Conservation (phyloP, 768 basidiomycete species). For the Boletus eberwhitei region DNA sequence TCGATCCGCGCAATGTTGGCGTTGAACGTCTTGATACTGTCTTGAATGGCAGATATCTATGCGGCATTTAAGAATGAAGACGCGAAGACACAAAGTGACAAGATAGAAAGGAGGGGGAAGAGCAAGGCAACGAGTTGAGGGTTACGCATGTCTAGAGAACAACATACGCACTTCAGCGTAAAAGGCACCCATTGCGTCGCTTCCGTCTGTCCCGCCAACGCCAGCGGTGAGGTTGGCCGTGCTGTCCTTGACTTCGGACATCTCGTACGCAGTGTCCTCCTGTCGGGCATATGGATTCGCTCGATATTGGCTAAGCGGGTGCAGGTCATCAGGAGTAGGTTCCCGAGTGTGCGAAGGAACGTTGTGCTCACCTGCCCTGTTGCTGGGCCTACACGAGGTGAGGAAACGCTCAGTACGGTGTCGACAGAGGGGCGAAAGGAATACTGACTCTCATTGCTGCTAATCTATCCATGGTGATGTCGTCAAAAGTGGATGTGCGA, state of each 20-base stretch:
- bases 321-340: not conserved
- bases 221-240: slow-evolving; percentile 45
- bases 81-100: not conserved
- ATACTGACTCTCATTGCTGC: slow-evolving; percentile 75
- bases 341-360: not conserved
- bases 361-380: slow-evolving; percentile 48
- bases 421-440: not conserved
- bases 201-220: slow-evolving; percentile 36
- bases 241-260: slow-evolving; percentile 65
- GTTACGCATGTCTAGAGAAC: not conserved
- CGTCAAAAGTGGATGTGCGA: slow-evolving; percentile 50
- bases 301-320: slow-evolving; percentile 31
- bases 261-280: slow-evolving; percentile 60
- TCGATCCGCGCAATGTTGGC: slow-evolving; percentile 65
- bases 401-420: slow-evolving; percentile 5
- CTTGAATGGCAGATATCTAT: slow-evolving; percentile 76
- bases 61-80: not conserved
- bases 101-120: not conserved
- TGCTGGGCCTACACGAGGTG: slow-evolving; percentile 56
- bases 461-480: slow-evolving; percentile 69
- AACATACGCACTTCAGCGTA: slow-evolving; percentile 62
- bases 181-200: slow-evolving; percentile 64
- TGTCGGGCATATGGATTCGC: slow-evolving; percentile 67
- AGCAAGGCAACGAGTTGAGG: not conserved
- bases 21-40: slow-evolving; percentile 62